Percentiles rank a stretch among this genome's conserved stretches.
phyloP scores from a whole-genome alignment of 805 yeast species.

The Lipomyces sp. region DNA sequence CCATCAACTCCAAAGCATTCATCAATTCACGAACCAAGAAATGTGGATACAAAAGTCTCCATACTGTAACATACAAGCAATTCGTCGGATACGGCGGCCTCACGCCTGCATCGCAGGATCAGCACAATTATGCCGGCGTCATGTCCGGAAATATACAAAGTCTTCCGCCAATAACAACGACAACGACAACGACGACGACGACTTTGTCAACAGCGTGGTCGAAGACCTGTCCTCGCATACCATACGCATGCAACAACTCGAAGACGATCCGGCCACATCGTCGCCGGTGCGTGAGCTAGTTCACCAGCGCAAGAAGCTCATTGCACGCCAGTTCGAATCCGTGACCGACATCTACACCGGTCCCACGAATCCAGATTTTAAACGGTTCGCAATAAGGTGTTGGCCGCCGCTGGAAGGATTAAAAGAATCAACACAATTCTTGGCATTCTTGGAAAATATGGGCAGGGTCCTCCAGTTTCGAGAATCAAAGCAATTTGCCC shows the following conservation, averaged over 20 bases:
- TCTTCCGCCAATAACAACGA: no score
- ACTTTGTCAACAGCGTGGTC: no score
- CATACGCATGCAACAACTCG: background rate
- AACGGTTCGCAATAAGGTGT: background rate
- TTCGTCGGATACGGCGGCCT: background rate
- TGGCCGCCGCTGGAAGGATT: slow-evolving; percentile 3
- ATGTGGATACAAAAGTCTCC: background rate
- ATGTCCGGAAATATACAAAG: background rate
- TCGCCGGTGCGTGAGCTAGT: background rate
- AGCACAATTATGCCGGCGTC: background rate
- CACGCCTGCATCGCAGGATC: background rate
- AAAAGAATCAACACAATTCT: background rate
- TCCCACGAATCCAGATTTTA: background rate
- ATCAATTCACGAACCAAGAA: background rate
- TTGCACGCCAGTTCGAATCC: background rate
- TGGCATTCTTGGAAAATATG: background rate
- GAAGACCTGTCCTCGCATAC: background rate
- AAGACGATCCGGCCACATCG: background rate
- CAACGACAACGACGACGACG: background rate
- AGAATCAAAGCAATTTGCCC: background rate
- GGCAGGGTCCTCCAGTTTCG: background rate
- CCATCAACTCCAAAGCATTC: background rate
- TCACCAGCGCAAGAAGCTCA: background rate
- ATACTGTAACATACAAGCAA: background rate
- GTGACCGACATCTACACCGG: background rate